Evolutionary conservation across 768 basidiomycete species (phyloP).

Genomic region (Naganishia vaughanmartiniae): DNA sequence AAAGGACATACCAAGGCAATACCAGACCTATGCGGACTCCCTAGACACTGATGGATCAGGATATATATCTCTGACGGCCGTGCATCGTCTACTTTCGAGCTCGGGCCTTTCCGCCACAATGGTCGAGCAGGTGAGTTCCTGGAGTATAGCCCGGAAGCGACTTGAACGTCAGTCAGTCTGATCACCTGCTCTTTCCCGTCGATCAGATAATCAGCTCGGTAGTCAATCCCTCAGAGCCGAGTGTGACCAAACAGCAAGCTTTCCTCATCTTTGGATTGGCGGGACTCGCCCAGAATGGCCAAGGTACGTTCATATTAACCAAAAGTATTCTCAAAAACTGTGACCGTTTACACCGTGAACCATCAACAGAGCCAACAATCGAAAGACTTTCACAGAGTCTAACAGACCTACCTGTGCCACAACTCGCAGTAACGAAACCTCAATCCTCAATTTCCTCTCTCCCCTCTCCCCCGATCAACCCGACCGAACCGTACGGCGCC

Average conservation of each 20-base stretch:
- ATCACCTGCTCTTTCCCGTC: too few species aligned
- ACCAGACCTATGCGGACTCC: conserved; percentile 68
- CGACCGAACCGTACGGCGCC: conserved; percentile 13
- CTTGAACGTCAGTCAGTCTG: too few species aligned
- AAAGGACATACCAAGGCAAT: conserved; percentile 74
- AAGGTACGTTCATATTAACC: conserved; percentile 56
- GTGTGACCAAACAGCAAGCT: conserved; percentile 84
- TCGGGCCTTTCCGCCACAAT: conserved; percentile 76
- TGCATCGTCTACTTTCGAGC: conserved; percentile 75
- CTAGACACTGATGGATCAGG: conserved; percentile 71
- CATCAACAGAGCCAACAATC: background rate
- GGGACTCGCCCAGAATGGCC: conserved; percentile 75
- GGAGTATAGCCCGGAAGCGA: too few species aligned
- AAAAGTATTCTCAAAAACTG: background rate
- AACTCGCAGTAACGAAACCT: background rate
- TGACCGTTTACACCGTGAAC: background rate
- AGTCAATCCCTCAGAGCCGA: conserved; percentile 64
- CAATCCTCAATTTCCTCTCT: background rate
- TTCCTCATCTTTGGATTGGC: conserved; percentile 85
- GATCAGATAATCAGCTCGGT: conserved; percentile 76
- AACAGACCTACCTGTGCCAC: conserved; percentile 14
- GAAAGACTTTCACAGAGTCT: conserved; percentile 22
- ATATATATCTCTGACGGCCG: conserved; percentile 75
- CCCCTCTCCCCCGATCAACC: conserved; percentile 3
- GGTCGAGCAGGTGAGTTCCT: conserved; percentile 59